Evolutionary conservation across 805 yeast species (phyloP), one percentile per base, ranked within the genome.

Genomic region (Yarrowia alimentaria): DNA sequence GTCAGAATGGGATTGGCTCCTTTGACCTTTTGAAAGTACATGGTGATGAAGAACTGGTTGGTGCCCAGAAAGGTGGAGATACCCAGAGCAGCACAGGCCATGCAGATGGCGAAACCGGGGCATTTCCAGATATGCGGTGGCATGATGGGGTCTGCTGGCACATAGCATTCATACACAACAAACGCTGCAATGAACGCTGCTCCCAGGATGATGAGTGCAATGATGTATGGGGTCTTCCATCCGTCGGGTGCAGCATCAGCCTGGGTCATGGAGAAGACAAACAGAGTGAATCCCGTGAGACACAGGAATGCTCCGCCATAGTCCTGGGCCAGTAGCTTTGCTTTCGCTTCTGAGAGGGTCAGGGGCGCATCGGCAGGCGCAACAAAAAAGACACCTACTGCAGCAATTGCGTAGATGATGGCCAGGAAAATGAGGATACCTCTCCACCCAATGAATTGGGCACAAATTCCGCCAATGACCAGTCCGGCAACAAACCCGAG

Each of bases 141-240:
- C 73, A 75, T 71, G 14, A 75, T 58, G n/a, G 79, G 78, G n/a
- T 61, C 57, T 32, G 53, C 34, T 1, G 77, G 72, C 1, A 71
- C 52, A 33, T 67, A 67, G 3, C 56, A 34, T 58, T 76, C 78
- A 55, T 68, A 73, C 7, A 69, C 10, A 3, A 64, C 65, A 37
- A 72, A 67, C 0, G 51, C 59, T 1, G 60, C 58, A 14, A 75
- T 55, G n/a, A 72, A 50, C 1, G 58, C 50, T 6, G 67, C 56
- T 1, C 77, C 75, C 6, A 73, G 63, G 14, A 74, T 60, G n/a
- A 75, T 47, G 4, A 69, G 61, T 5, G 71, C 75, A 52, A 73
- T 63, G 54, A 75, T 74, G 55, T 75, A 74, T 0, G 73, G 70
- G 9, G 78, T 72, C 31, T 59, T 60, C 79, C 79, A 75, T 5